Conservation (phyloP, 768 basidiomycete species). For the Boletus rufocinnamomeus region DNA sequence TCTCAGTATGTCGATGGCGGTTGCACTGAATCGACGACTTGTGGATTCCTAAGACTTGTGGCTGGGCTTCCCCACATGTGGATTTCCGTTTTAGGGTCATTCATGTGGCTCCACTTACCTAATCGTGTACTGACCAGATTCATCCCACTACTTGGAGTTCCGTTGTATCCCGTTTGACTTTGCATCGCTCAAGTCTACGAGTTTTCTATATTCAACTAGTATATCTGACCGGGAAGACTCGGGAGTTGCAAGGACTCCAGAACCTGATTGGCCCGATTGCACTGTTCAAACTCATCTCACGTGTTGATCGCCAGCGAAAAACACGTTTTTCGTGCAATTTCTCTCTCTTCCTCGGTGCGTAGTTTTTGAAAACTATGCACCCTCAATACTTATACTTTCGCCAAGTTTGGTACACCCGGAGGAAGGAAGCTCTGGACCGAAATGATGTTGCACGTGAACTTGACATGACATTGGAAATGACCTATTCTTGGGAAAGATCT, state of each 20-base stretch:
- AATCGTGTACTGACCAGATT: neutral
- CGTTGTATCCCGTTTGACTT: neutral
- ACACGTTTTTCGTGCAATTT: neutral
- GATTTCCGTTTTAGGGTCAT: constrained; percentile 25
- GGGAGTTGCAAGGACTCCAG: neutral
- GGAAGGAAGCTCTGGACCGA: constrained; percentile 3
- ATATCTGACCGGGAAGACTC: neutral
- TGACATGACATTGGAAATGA: constrained; percentile 19
- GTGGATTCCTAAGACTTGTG: constrained; percentile 29
- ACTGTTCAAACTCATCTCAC: neutral
- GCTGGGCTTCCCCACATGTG: constrained; percentile 32
- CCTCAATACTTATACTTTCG: neutral
- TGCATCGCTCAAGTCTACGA: neutral
- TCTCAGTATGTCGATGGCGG: constrained; percentile 10
- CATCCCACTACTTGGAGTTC: neutral
- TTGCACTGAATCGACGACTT: constrained; percentile 20
- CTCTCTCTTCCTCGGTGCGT: neutral
- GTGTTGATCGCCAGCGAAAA: neutral
- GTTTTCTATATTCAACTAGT: neutral
- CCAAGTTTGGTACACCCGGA: constrained; percentile 3
- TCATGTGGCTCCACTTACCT: constrained; percentile 19
- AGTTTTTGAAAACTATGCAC: neutral
- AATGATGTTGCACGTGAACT: constrained; percentile 18
- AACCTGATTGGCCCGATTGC: neutral
- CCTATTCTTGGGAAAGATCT: constrained; percentile 22